Base-by-base conservation (phyloP, 2,329 filamentous ascomycete species). In the Ceratocystis cubensis region DNA sequence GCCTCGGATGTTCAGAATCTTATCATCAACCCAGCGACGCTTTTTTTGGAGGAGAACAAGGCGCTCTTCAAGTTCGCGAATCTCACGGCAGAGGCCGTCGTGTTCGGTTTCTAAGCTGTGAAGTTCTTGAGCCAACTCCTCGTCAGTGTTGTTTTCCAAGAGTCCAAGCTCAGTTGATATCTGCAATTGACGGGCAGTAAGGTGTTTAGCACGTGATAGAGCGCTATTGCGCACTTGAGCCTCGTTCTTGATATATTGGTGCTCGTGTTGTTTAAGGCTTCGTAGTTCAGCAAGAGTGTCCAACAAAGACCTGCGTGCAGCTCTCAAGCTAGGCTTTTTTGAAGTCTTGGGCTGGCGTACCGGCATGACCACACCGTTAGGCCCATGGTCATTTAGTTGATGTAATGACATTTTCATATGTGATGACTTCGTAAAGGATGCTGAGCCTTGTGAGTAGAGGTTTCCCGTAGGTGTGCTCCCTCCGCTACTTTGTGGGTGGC, bases 231-330 rank as follows among this genome's bases (percentile, higher is more conserved):
- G 79, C 65, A 82, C 77, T 2, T 77, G 75, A 45, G 88, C 73
- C 1, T 86, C 83, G 1, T 78, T 75, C 2, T 81, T 79, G 0
- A 91, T 75, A 28, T 84, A 77, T 0, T 79, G 78, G n/a, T 85
- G 78, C 75, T 91, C 87, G 67, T 91, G 87, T 2, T 78, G 77
- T 72, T 90, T 90, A 30, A 92, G 76, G 7, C 81, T 80, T 0
- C 83, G 83, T 4, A 92, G 76, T 65, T 85, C 82, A 2, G 80
- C 77, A 73, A 92, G 88, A 62, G 83, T 81, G 63, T 79, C 80
- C 17, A 82, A 79, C 6, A 93, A 80, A 0, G 85, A 86, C 33
- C 80, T 79, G n/a, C 89, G 80, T 0, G 87, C 86, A 20, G 81
- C 80, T 33, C 80, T 79, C 15, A 91, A 77, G 0, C 85, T 81